Base-by-base conservation (phyloP, 805 yeast species). In the Wickerhamiella occidentalis region DNA sequence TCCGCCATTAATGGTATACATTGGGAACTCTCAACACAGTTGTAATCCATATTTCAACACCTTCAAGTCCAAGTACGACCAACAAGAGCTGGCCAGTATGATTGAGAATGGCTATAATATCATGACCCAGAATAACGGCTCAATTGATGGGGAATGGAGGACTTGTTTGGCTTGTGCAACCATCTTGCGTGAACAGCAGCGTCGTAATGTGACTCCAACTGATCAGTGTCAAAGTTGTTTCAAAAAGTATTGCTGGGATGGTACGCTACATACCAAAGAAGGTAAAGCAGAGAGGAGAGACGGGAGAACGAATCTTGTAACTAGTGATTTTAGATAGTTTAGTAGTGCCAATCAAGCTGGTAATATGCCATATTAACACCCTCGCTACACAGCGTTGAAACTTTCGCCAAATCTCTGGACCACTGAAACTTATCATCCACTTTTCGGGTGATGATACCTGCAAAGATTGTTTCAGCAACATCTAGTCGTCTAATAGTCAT, bases 131-230 rank as follows among this genome's bases (percentile, higher is more conserved):
- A 70, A 72, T 53, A 86, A 86, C 61, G 68, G 77, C 33, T 82
- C 94, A 7, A 62, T 79, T 21, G 94, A 83, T 60, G 62, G 68
- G 7, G 78, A 82, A 43, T 86, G 85, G 81, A 70, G 75, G 35
- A 73, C 79, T 3, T 87, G 95, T 69, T 72, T 86, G 42, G 84
- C 84, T 3, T 87, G 96, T 73, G 95, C 95, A 3, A 76, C 85
- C 46, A 69, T 87, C 50, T 81, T 85, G 63, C 79, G 96, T 62
- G 77, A 81, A 43, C 80, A 82, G 64, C 94, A 86, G 68, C 74
- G 88, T 62, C 64, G 72, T 35, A 78, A 79, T 25, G 64, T 70
- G 33, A 70, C 74, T 15, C 81, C 82, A 52, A 69, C 80, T 8
- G 80, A 73, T 6, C 85, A 82, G 61, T 87, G 96, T 70, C 68